Conservation (phyloP, 805 yeast genomes). For the Saccharomycopsis olivae region DNA sequence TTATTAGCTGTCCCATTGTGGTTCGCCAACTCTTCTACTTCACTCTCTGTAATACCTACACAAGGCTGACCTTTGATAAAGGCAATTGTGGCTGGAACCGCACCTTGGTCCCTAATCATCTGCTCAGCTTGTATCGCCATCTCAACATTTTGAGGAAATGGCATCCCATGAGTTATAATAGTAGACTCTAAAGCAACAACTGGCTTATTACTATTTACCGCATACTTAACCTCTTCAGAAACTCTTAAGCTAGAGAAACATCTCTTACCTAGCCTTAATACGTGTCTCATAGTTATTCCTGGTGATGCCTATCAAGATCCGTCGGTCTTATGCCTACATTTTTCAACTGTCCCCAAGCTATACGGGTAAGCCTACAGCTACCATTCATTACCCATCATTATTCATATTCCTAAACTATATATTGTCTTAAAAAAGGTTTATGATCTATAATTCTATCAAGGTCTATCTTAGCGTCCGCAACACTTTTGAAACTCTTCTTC, state of each 20-base stretch:
- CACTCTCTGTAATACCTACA: constrained; percentile 48
- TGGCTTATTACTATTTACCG: constrained; percentile 46
- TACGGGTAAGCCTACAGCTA: no score
- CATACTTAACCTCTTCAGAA: constrained; percentile 47
- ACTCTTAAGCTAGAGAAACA: constrained; percentile 3
- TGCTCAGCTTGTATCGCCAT: constrained; percentile 66
- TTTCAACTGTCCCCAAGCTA: no score
- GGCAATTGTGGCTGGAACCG: constrained; percentile 78
- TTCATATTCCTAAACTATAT: no score
- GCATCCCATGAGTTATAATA: constrained; percentile 82
- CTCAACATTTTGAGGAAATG: constrained; percentile 61
- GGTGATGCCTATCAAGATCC: neutral
- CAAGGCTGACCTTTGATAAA: constrained; percentile 60
- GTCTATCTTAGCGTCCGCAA: no score
- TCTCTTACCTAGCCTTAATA: neutral
- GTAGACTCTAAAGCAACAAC: constrained; percentile 81
- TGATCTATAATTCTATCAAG: no score
- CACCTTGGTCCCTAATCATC: constrained; percentile 50
- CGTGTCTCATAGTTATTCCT: neutral
- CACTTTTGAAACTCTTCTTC: no score
- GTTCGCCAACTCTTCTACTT: constrained; percentile 45
- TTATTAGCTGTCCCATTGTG: constrained; percentile 32
- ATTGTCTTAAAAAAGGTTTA: no score
- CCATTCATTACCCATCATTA: no score
- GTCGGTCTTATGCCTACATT: neutral